A percentile compares a stretch with the other conserved stretches of the same genome.
Evolutionary conservation across 139 green algal species (phyloP).

Genomic region (Closterium sp.): DNA sequence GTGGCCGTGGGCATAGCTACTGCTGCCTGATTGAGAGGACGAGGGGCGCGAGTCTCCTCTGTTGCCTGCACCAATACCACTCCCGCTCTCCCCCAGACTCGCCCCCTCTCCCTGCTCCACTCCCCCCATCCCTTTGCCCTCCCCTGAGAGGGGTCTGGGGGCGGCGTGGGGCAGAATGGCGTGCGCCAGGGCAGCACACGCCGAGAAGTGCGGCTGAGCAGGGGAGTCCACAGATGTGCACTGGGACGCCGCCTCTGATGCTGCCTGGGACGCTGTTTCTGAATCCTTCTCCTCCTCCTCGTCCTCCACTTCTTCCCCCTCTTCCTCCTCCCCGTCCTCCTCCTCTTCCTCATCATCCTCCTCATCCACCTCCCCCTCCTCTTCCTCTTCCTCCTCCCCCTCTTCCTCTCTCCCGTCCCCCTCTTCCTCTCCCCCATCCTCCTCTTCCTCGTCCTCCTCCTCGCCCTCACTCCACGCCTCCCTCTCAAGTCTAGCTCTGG

Average conservation of each 20-base stretch:
- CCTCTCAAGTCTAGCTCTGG: too few species aligned
- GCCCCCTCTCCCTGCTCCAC: neutral
- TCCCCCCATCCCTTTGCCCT: neutral
- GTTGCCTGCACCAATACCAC: too few species aligned
- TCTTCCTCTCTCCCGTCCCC: neutral
- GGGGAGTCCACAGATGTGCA: too few species aligned
- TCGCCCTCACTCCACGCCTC: neutral
- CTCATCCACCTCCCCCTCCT: neutral
- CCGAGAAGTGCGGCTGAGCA: too few species aligned
- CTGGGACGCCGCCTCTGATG: neutral
- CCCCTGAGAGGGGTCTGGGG: too few species aligned
- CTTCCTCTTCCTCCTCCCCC: neutral
- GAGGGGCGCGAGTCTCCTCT: too few species aligned
- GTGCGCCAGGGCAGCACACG: too few species aligned
- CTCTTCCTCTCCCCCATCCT: neutral
- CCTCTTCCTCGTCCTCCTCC: neutral
- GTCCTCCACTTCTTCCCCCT: neutral
- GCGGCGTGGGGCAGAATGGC: too few species aligned
- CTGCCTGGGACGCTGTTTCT: neutral
- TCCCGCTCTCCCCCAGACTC: neutral
- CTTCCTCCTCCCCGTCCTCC: neutral
- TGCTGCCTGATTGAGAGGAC: too few species aligned
- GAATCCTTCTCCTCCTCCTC: neutral
- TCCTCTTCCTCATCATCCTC: neutral
- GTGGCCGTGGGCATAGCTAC: too few species aligned